phyloP scores from a whole-genome alignment of 805 yeast genomes.

The Saccharomycopsis babjevae region DNA sequence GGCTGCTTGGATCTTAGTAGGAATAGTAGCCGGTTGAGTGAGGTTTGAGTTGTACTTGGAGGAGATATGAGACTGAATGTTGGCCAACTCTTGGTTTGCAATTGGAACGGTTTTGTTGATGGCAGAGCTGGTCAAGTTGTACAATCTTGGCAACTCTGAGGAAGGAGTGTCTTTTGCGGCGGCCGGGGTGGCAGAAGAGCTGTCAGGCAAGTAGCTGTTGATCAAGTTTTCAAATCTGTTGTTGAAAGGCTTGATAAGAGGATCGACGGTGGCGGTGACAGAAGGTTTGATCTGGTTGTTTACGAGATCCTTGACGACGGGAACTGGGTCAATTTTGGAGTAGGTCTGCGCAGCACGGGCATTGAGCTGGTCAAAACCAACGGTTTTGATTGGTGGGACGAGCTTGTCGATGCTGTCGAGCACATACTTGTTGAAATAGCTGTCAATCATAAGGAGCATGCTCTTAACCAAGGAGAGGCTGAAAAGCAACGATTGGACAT shows the following conservation, averaged over 20 bases:
- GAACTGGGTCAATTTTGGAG: slow-evolving; percentile 33
- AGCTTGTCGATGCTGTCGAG: slow-evolving; percentile 24
- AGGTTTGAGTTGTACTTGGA: slow-evolving; percentile 24
- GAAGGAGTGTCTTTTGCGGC: slow-evolving; percentile 3
- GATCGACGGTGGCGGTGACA: slow-evolving; percentile 20
- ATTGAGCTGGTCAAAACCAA: slow-evolving; percentile 20
- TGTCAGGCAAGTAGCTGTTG: slow-evolving; percentile 23
- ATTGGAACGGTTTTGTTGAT: slow-evolving; percentile 23
- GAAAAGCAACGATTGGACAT: slow-evolving; percentile 17
- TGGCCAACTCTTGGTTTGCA: slow-evolving; percentile 18
- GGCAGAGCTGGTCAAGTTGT: slow-evolving; percentile 22
- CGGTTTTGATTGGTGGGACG: slow-evolving; percentile 24
- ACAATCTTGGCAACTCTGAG: slow-evolving; percentile 24
- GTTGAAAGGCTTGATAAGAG: slow-evolving; percentile 24
- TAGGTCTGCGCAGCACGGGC: slow-evolving; percentile 2
- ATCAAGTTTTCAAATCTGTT: slow-evolving; percentile 24
- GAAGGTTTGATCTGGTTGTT: slow-evolving; percentile 16
- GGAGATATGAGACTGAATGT: slow-evolving; percentile 23
- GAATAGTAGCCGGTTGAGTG: slow-evolving; percentile 20
- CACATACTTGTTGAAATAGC: slow-evolving; percentile 18
- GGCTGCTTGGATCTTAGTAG: slow-evolving; percentile 24
- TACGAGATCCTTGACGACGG: slow-evolving; percentile 14
- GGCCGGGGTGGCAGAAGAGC: slow-evolving; percentile 1
- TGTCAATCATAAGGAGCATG: slow-evolving; percentile 22
- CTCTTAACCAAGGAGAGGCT: slow-evolving; percentile 20